Base-by-base conservation (phyloP, 31 red algal genomes). In the Endocladia muricata region DNA sequence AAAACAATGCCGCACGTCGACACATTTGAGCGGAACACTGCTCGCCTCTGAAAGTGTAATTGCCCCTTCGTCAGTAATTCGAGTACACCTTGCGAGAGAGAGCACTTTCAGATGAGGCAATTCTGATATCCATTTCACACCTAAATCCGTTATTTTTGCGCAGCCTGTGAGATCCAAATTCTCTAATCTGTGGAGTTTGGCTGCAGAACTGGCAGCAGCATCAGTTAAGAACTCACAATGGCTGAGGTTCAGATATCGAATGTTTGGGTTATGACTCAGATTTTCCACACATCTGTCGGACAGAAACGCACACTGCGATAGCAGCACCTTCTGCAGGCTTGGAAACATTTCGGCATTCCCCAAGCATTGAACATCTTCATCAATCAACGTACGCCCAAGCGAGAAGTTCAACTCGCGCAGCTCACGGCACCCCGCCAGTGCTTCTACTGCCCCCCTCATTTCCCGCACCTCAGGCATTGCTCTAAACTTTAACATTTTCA, bases 81-180 rank as follows among this genome's bases (percentile, higher is more conserved):
- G 7, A 35, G 38, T 34, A 37, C 79, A 83, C 55, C 23, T 47
- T 9, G 55, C 41, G 3, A 83, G 22, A 19, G 23, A 43, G 52
- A 83, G 19, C 26, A 41, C 41, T 42, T 8, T 73, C 29, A 87
- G 21, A 22, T 8, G 35, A 62, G 29, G 42, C 42, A 60, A 43
- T 1, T 39, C n/a, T 1, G 42, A 36, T 3, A 87, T 37, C 36
- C 34, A 39, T 51, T 61, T 31, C 21, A 72, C 65, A 49, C 49
- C 55, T 3, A 6, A 15, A 41, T 87, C 83, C 4, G 73, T 62
- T 22, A 87, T 15, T 6, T 51, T 31, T 51, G 35, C 25, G 37
- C 83, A 87, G 13, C 73, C 72, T 25, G 49, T 78, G 33, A 87
- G 36, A 52, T 87, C 74, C 3, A 87, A 21, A 34, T 76, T 41